Conservation (phyloP, 1,284 basidiomycete genomes). For the Stygiomarasmius scandens region DNA sequence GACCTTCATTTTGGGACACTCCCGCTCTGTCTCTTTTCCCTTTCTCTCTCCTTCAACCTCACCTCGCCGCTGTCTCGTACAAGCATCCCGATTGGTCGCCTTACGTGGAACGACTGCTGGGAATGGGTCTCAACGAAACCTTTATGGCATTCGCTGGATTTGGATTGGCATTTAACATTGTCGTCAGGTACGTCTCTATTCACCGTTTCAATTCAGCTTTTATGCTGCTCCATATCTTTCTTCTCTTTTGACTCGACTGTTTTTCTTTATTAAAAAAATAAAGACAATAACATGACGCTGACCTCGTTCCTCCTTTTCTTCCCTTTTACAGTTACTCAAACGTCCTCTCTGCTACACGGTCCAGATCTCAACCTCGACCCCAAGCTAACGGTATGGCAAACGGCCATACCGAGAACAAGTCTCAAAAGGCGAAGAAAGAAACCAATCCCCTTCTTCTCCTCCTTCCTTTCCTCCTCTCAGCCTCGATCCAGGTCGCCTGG, state of each 20-base stretch:
- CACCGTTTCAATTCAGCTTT: no score
- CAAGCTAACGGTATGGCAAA: background rate
- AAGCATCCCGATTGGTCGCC: no score
- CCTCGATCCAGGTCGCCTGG: slow-evolving; percentile 78
- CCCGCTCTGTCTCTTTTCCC: slow-evolving; percentile 65
- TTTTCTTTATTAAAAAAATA: no score
- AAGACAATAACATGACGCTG: no score
- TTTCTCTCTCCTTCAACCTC: slow-evolving; percentile 54
- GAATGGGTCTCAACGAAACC: slow-evolving; percentile 77
- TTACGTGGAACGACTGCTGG: no score
- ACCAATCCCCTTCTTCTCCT: slow-evolving; percentile 74
- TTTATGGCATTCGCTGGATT: slow-evolving; percentile 85
- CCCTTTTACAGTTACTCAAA: slow-evolving; percentile 66
- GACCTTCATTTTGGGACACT: slow-evolving; percentile 85
- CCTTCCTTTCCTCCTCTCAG: slow-evolving; percentile 78
- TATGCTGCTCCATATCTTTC: no score
- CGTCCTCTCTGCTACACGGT: slow-evolving; percentile 58
- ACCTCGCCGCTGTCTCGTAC: slow-evolving; percentile 3
- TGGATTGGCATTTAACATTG: slow-evolving; percentile 83
- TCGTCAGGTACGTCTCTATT: slow-evolving; percentile 58
- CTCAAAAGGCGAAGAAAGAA: slow-evolving; percentile 27
- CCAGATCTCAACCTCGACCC: slow-evolving; percentile 14
- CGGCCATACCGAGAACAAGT: background rate
- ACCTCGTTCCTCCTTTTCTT: background rate
- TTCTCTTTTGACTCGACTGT: no score